A percentile compares a stretch with the other conserved stretches of the same genome.
These are phyloP conservation scores for Alternaria longipes DNA, from an alignment of 2,329 filamentous ascomycete species.

Conservation along the genomic window DNA sequence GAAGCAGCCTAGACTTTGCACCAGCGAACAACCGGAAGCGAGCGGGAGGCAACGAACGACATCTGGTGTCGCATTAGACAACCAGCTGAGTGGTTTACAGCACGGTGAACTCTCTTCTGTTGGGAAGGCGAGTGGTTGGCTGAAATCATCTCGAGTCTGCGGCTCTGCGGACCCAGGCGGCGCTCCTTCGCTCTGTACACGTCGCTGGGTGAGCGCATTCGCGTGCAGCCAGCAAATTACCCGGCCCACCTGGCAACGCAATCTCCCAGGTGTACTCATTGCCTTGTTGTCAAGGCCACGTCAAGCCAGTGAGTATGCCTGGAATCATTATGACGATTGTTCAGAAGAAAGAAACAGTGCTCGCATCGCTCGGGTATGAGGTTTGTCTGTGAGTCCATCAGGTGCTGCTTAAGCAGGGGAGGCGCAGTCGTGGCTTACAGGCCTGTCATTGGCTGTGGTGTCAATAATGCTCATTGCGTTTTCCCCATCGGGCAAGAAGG, in stretches of 20 bases:
- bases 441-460: slow-evolving; percentile 15
- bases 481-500: slow-evolving; percentile 5
- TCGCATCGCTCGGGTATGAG: slow-evolving; percentile 14
- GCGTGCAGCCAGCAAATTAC: slow-evolving; percentile 10
- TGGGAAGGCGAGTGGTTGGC: slow-evolving; percentile 19
- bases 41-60: slow-evolving; percentile 21
- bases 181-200: slow-evolving; percentile 3
- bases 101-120: slow-evolving; percentile 18
- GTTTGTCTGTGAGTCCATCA: slow-evolving; percentile 13
- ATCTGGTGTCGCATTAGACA: slow-evolving; percentile 7
- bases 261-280: slow-evolving; percentile 14
- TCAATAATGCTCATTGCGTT: slow-evolving; percentile 6
- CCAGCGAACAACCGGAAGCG: slow-evolving; percentile 14
- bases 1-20: slow-evolving; percentile 16
- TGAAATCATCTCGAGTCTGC: slow-evolving; percentile 12
- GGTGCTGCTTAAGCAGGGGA: slow-evolving; percentile 11
- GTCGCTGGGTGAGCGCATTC: slow-evolving; percentile 6
- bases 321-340: slow-evolving; percentile 10
- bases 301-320: slow-evolving; percentile 11
- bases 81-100: slow-evolving; percentile 15
- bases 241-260: slow-evolving; percentile 16
- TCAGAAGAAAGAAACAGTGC: slow-evolving; percentile 9
- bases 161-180: slow-evolving; percentile 22
- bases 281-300: slow-evolving; percentile 11
- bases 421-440: slow-evolving; percentile 18